A percentile compares a stretch with the other conserved stretches of the same genome.
Conservation (phyloP, 2,329 filamentous ascomycete genomes). For the Aspergillus calidoustus region DNA sequence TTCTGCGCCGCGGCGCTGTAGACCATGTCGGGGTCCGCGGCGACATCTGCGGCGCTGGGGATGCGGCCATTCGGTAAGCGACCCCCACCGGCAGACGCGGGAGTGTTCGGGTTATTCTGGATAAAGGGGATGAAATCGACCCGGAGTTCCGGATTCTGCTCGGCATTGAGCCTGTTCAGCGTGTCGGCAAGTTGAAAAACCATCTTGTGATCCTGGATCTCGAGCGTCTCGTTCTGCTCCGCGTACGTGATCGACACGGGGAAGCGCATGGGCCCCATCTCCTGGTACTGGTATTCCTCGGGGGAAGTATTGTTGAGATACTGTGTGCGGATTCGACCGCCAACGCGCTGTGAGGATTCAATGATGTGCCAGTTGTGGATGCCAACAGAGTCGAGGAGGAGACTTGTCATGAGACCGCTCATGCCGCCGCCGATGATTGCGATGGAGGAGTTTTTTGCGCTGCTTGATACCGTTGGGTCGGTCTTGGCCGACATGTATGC, state of each 20-base stretch:
- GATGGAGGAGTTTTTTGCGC: slow-evolving; percentile 38
- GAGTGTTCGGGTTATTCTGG: slow-evolving; percentile 55
- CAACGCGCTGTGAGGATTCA: slow-evolving; percentile 48
- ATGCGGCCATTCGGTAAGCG: slow-evolving; percentile 58
- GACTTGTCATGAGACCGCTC: slow-evolving; percentile 42
- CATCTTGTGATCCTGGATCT: slow-evolving; percentile 50
- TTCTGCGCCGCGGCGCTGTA: slow-evolving; percentile 42
- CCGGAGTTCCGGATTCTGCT: slow-evolving; percentile 37
- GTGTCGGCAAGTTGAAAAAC: slow-evolving; percentile 48
- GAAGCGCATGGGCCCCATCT: slow-evolving; percentile 54
- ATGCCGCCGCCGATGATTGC: slow-evolving; percentile 47
- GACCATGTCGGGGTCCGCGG: slow-evolving; percentile 46
- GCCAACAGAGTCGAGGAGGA: slow-evolving; percentile 51
- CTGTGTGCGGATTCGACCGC: slow-evolving; percentile 50
- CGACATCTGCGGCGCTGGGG: slow-evolving; percentile 56
- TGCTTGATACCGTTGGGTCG: slow-evolving; percentile 27
- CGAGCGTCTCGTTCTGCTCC: slow-evolving; percentile 48
- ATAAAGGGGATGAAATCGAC: slow-evolving; percentile 52
- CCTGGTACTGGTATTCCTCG: slow-evolving; percentile 43
- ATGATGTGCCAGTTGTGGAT: slow-evolving; percentile 53
- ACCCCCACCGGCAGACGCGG: slow-evolving; percentile 53
- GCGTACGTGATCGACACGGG: slow-evolving; percentile 47
- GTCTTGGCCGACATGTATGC: slow-evolving; percentile 41
- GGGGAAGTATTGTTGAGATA: slow-evolving; percentile 47
- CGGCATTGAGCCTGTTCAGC: slow-evolving; percentile 47